Evolutionary conservation across 202 grass and related monocot species (phyloP), one percentile per base, ranked within the genome.

Genomic region (Bolboschoenoplectus hybrid): DNA sequence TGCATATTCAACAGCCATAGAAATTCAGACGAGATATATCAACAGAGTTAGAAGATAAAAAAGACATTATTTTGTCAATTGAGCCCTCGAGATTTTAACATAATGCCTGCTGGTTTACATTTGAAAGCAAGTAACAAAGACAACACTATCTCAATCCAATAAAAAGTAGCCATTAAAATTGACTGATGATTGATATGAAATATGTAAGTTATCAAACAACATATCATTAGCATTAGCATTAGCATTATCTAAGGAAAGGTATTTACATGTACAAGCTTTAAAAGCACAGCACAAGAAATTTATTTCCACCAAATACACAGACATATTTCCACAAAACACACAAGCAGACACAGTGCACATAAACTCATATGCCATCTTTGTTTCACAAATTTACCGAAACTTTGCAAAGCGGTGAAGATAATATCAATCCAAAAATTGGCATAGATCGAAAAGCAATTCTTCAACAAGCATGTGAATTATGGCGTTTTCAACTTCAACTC

Each of bases 391-490:
- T 57, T 51, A 26, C 57, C 26, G 56, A 60, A 39, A 56, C 14
- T n/a, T 58, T 60, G 52, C 35, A 56, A 36, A 17, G 5, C 3
- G 6, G 34, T 58, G 51, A 79, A 26, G 6, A 79, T 40, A 58
- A 9, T 39, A 55, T 55, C 34, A 38, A 14, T 57, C 34, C 4
- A 55, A 57, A 11, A 56, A 61, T 88, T 87, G 87, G 7, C 82
- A 88, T 13, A 92, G 83, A 74, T 96, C 89, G 5, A 88, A 85
- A 11, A 91, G 65, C 52, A 96, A 88, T 56, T 99, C 97, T 20
- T 87, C 83, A 36, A 96, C 70, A 4, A 99, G 87, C 1, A 75
- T 79, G 51, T 94, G 84, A 2, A 99, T 88, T 85, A 99, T 91
- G 70, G 91, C 74, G 16, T 82, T 86, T 89, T 94, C 92, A 16